These are phyloP conservation scores for Cucurbita maxima DNA, from an alignment of 306 rosid genomes.

Conservation along the genomic window DNA sequence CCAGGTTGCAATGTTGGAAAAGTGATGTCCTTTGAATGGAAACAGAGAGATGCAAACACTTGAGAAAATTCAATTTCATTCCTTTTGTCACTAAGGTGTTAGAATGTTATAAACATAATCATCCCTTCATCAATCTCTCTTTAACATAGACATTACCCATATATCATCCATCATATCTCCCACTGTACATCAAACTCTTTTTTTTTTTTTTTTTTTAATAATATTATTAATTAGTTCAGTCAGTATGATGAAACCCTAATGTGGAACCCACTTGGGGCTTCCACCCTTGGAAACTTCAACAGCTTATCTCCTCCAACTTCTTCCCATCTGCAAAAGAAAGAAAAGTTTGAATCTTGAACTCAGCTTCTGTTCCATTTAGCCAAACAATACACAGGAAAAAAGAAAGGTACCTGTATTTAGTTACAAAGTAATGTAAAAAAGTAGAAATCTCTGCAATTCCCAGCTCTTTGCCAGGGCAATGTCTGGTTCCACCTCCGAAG, in stretches of 20 bases:
- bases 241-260: conserved; percentile 56
- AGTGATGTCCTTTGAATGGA: not conserved
- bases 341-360: not conserved
- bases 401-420: conserved; percentile 67
- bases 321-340: conserved; percentile 61
- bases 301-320: conserved; percentile 90
- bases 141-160: not conserved
- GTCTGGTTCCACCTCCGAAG: conserved; percentile 91
- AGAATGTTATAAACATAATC: conserved; percentile 28
- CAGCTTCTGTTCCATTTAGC: not conserved
- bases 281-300: conserved; percentile 87
- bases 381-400: not conserved
- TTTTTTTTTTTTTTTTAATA: not conserved
- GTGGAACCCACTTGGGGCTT: conserved; percentile 92
- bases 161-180: not conserved
- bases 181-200: conserved; percentile 23
- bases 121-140: not conserved
- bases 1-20: not conserved
- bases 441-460: conserved; percentile 84
- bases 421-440: conserved; percentile 76
- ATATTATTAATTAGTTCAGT: conserved; percentile 15
- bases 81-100: conserved; percentile 20
- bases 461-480: conserved; percentile 86
- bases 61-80: not conserved
- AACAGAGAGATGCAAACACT: not conserved